Evolutionary conservation across 2,329 filamentous ascomycete genomes (phyloP).

Genomic region (Aspergillus sp.): DNA sequence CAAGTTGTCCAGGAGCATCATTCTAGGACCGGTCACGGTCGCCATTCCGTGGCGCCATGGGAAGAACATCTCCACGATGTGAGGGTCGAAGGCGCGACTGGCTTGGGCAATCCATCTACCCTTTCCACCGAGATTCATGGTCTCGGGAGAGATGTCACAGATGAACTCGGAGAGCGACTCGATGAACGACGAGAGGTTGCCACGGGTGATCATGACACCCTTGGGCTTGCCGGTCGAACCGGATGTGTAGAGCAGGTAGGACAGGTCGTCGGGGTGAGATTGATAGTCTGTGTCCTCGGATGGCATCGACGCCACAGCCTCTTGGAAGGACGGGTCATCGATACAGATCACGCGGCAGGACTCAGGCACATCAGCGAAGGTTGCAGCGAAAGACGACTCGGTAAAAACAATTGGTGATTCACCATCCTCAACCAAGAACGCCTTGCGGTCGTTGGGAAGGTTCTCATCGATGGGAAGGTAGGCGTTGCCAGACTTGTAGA

Average conservation of each 20-base stretch:
- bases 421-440: constrained; percentile 73
- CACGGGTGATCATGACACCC: constrained; percentile 80
- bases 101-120: constrained; percentile 11
- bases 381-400: constrained; percentile 39
- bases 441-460: constrained; percentile 64
- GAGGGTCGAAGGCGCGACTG: constrained; percentile 11
- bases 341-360: constrained; percentile 44
- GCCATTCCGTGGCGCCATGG: constrained; percentile 11
- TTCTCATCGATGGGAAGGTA: constrained; percentile 74
- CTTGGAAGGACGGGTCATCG: constrained; percentile 28
- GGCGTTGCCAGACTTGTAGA: constrained; percentile 73
- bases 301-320: constrained; percentile 29
- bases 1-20: constrained; percentile 10
- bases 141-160: constrained; percentile 9
- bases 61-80: constrained; percentile 11
- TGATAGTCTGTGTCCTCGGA: constrained; percentile 26
- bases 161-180: constrained; percentile 9
- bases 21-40: constrained; percentile 6
- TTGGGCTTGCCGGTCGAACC: constrained; percentile 83
- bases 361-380: constrained; percentile 28
- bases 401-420: constrained; percentile 57
- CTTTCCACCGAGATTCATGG: constrained; percentile 2
- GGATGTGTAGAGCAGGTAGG: constrained; percentile 43
- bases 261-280: constrained; percentile 29
- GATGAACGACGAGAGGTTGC: constrained; percentile 46